phyloP scores from a whole-genome alignment of 1,139 yeast species.

The Yarrowia galli region DNA sequence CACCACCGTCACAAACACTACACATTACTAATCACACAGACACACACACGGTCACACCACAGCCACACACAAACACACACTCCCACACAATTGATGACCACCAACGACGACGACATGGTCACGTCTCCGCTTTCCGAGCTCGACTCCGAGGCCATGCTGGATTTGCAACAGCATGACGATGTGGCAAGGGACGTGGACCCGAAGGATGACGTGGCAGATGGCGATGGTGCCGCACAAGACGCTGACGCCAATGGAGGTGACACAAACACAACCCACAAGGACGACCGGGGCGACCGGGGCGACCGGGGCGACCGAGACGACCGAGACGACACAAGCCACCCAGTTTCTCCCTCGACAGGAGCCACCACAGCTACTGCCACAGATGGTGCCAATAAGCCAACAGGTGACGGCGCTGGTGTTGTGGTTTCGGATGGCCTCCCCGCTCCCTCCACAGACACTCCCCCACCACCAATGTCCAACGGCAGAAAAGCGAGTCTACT shows the following conservation, averaged over 20 bases:
- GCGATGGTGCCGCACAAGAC: background rate
- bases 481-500: slow-evolving; percentile 18
- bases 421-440: no score
- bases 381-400: no score
- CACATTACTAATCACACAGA: slow-evolving; percentile 43
- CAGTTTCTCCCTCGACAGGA: no score
- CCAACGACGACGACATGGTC: slow-evolving; percentile 47
- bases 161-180: slow-evolving; percentile 17
- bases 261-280: background rate
- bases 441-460: no score
- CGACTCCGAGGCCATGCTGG: slow-evolving; percentile 38
- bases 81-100: slow-evolving; percentile 24
- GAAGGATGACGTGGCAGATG: background rate
- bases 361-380: background rate
- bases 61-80: background rate
- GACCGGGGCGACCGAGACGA: background rate
- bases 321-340: background rate
- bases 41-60: background rate
- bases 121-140: slow-evolving; percentile 37
- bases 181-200: background rate
- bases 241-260: background rate
- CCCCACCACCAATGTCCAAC: slow-evolving; percentile 2
- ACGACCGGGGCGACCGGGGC: no score
- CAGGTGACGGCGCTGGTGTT: no score
- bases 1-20: no score